Base-by-base conservation (phyloP, 176 grass and related monocot genomes). In the Avena eriantha region DNA sequence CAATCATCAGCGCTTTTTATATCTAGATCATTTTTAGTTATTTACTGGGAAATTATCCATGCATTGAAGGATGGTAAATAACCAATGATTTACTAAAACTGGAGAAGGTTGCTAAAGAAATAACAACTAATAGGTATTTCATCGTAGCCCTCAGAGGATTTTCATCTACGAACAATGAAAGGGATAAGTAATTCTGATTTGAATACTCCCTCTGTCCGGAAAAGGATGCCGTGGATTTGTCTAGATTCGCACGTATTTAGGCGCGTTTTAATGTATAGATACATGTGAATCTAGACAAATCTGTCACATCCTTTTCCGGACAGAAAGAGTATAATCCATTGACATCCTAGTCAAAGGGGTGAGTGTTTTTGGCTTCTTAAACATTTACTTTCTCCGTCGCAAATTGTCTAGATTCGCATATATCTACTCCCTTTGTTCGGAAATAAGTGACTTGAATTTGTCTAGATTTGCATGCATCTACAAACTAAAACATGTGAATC, bases 131-230 rank as follows among this genome's bases (percentile, higher is more conserved):
- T 16, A 61, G 54, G 46, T 46, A 53, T 73, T 81, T 50, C 22
- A 72, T 48, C 54, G 72, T 80, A 16, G 33, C n/a, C 19, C 46
- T 71, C 33, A 5, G 29, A 81, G 41, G 15, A 31, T 15, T 81
- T 73, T 80, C 21, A 60, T 80, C 85, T 29, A 21, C 54, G 39
- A 51, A 69, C 14, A 86, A 49, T 63, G 1, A 10, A 6, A 73
- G 8, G 7, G 36, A 17, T 58, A 31, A 12, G 58, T 35, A 56
- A 33, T 60, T 86, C n/a, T 24, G 3, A 33, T 79, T 34, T 79
- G 34, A 70, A 29, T 29, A 29, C 29, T 29, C 29, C 29, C 29
- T 29, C 29, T 29, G 29, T 29, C 29, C 29, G 29, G 29, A 29
- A 29, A 29, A 29, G 29, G 29, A 29, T 29, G 29, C 2, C 29